Evolutionary conservation across 1,284 basidiomycete genomes (phyloP), one percentile per base, ranked within the genome.

Genomic region (Ganoderma lingzhi): DNA sequence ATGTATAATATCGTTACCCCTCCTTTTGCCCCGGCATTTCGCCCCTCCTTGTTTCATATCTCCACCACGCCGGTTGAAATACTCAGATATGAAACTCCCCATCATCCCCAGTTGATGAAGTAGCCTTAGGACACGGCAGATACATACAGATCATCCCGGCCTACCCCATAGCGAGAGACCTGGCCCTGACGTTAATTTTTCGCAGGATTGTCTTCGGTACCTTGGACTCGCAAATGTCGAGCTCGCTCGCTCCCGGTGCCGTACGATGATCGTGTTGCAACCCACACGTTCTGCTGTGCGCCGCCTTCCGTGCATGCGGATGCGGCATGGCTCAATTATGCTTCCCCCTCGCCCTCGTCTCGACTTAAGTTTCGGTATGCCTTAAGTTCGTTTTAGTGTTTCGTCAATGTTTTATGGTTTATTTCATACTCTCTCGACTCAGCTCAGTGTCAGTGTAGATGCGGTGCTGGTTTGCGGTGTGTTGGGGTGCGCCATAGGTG

Each of bases 1-100:
- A n/a, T 48, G 63, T 68, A 65, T n/a, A 70, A 68, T 73, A 73
- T 61, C 60, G 68, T 65, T 71, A 69, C 63, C 65, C 69, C 66
- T 69, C 65, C 70, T 70, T 64, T 71, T 67, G 66, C 55, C 64
- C 60, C 55, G 56, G 63, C 59, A 63, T 48, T 63, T 61, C 60
- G n/a, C 32, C 44, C 63, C 48, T 48, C 42, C 14, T 60, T 39
- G 55, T 37, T 56, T 17, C 6, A 56, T 72, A 61, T 4, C 9
- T 53, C 48, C 48, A 3, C 59, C 63, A 44, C n/a, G n/a, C 48
- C 48, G 23, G 23, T 53, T 53, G 48, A 53, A 28, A 28, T 28
- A 53, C 48, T 53, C 23, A 53, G 56, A 61, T 64, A 62, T 65
- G 66, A 59, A 59, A 53, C 6, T 14, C 39, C 64, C 30, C 53